Evolutionary conservation across 345 rosid species (phyloP).

Genomic region (Draba incana): DNA sequence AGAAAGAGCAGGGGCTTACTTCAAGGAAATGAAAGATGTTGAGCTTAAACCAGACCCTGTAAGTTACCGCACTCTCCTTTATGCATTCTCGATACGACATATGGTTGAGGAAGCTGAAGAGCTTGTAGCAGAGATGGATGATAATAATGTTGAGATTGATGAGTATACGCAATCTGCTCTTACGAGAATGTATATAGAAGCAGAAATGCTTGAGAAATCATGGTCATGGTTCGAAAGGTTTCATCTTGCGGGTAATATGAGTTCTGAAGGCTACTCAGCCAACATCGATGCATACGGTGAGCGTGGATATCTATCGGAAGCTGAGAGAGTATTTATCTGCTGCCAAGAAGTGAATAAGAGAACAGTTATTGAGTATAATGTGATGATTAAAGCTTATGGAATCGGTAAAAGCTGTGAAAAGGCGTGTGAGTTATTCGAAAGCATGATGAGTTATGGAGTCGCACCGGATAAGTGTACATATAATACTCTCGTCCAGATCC

Average conservation of each 20-base stretch:
- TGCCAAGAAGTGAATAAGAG: conserved; percentile 59
- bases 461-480: conserved; percentile 75
- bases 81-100: conserved; percentile 78
- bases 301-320: conserved; percentile 62
- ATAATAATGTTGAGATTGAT: conserved; percentile 66
- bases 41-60: conserved; percentile 75
- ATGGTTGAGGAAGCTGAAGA: conserved; percentile 81
- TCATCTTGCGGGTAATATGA: conserved; percentile 65
- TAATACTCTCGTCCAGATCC: conserved; percentile 67
- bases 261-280: conserved; percentile 80
- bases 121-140: conserved; percentile 70
- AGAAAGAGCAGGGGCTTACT: conserved; percentile 55
- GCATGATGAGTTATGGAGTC: conserved; percentile 67
- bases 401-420: conserved; percentile 55
- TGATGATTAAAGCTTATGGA: conserved; percentile 91
- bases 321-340: conserved; percentile 63
- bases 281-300: conserved; percentile 84
- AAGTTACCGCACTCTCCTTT: conserved; percentile 79
- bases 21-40: conserved; percentile 66
- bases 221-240: conserved; percentile 87
- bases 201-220: conserved; percentile 74
- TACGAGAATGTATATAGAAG: conserved; percentile 81
- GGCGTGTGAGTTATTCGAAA: conserved; percentile 73
- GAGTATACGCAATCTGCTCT: conserved; percentile 89
- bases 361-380: conserved; percentile 73